A percentile compares a stretch with the other conserved stretches of the same genome.
Evolutionary conservation across 345 rosid species (phyloP).

Genomic region (Eucalyptus erythrocorys): DNA sequence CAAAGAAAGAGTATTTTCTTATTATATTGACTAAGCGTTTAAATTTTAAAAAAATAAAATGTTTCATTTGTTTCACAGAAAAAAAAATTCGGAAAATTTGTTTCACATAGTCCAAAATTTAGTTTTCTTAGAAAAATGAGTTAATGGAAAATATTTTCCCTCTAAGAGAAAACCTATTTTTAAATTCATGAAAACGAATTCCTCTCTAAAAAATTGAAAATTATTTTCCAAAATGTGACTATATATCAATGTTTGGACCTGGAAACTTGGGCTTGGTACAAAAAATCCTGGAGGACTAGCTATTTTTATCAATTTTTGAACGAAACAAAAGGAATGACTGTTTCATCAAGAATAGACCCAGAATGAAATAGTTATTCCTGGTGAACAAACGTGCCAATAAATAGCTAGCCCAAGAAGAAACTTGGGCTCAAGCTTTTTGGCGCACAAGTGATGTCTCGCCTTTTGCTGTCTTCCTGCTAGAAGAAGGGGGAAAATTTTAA

Average conservation of each 20-base stretch:
- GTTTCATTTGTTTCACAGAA: fast-evolving
- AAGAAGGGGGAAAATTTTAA: not conserved
- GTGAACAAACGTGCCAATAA: not conserved
- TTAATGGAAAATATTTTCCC: fast-evolving
- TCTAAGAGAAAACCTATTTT: fast-evolving
- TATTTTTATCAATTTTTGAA: not conserved
- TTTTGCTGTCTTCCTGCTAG: not conserved
- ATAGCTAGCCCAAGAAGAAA: not conserved
- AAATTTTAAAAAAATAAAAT: too few species aligned
- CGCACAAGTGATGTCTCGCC: not conserved
- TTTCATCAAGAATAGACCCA: not conserved
- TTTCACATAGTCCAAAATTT: too few species aligned
- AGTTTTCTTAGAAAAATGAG: too few species aligned
- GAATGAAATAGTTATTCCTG: not conserved
- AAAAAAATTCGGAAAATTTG: fast-evolving
- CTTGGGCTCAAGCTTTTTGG: not conserved
- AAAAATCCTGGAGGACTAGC: not conserved
- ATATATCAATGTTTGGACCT: too few species aligned
- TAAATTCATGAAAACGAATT: too few species aligned
- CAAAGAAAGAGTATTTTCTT: too few species aligned
- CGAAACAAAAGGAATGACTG: not conserved
- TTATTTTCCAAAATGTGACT: too few species aligned
- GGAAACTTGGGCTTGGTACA: fast-evolving
- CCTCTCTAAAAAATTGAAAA: fast-evolving
- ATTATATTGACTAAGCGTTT: too few species aligned